phyloP scores from a whole-genome alignment of 108 stramenopile species.

The Pseudonitzschia delicatissima region DNA sequence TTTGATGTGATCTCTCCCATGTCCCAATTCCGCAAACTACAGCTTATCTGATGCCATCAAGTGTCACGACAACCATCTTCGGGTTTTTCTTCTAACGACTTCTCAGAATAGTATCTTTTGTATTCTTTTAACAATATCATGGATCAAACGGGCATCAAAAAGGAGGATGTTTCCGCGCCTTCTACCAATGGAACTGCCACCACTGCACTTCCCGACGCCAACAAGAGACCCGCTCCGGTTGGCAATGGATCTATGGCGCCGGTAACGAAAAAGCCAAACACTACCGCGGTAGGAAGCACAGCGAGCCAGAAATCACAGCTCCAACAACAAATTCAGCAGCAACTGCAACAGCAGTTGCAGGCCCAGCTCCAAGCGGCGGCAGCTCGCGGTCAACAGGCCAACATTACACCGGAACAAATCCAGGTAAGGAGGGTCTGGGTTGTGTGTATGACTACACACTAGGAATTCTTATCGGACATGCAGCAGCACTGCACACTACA shows the following conservation, averaged over 20 bases:
- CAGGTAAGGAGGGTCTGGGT: conserved; percentile 52
- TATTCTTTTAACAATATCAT: background rate
- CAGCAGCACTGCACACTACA: too few species aligned
- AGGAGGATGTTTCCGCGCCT: background rate
- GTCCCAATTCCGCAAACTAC: background rate
- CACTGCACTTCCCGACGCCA: conserved; percentile 9
- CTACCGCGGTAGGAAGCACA: conserved; percentile 24
- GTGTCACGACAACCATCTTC: background rate
- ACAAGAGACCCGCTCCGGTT: conserved; percentile 13
- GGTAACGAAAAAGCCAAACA: conserved; percentile 40
- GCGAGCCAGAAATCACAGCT: conserved; percentile 42
- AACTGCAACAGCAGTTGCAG: conserved; percentile 77
- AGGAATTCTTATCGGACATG: too few species aligned
- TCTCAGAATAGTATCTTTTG: too few species aligned
- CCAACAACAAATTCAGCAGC: conserved; percentile 83
- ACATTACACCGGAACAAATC: conserved; percentile 86
- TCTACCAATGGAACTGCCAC: background rate
- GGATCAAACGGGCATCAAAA: background rate
- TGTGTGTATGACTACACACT: too few species aligned
- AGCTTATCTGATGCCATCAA: background rate
- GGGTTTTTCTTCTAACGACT: background rate
- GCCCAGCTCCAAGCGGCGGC: conserved; percentile 81
- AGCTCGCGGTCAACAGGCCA: conserved; percentile 80
- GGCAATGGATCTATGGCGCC: conserved; percentile 8
- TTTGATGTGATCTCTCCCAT: background rate